phyloP scores from a whole-genome alignment of 2,329 filamentous ascomycete genomes.

The Microsporum ferrugineum region DNA sequence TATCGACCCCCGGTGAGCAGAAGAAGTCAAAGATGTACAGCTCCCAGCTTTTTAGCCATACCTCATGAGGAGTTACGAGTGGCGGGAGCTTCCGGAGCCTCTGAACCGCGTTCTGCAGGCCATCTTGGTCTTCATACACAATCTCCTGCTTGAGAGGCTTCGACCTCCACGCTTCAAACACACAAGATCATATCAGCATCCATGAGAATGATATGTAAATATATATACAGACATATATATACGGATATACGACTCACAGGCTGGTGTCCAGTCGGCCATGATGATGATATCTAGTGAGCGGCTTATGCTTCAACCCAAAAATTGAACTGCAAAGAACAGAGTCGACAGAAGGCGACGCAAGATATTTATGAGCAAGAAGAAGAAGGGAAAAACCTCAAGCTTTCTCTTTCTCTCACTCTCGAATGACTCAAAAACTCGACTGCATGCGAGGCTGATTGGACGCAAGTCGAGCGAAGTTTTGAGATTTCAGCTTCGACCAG shows the following conservation, averaged over 20 bases:
- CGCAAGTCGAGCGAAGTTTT: background rate
- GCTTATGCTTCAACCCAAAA: too few relatives aligned
- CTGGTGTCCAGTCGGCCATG: conserved; percentile 21
- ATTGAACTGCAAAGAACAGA: too few relatives aligned
- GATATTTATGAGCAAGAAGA: background rate
- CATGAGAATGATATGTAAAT: background rate
- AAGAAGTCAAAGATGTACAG: background rate
- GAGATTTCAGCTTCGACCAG: conserved; percentile 1
- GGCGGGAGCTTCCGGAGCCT: conserved; percentile 38
- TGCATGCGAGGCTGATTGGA: conserved; percentile 3
- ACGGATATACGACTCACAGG: conserved; percentile 16
- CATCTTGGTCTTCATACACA: conserved; percentile 33
- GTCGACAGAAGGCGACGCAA: background rate
- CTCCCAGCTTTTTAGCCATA: conserved; percentile 13
- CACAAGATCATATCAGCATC: background rate
- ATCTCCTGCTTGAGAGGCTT: conserved; percentile 39
- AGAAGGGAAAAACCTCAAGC: background rate
- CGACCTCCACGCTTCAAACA: conserved; percentile 30
- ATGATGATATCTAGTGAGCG: background rate
- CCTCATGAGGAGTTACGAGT: conserved; percentile 37
- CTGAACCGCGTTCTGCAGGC: conserved; percentile 29
- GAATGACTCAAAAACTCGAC: background rate
- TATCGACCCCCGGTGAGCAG: conserved; percentile 15
- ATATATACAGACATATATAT: background rate
- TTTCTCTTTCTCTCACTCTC: background rate